Evolutionary conservation across 2,329 filamentous ascomycete species (phyloP).

Genomic region (Phymatotrichopsis omnivora): DNA sequence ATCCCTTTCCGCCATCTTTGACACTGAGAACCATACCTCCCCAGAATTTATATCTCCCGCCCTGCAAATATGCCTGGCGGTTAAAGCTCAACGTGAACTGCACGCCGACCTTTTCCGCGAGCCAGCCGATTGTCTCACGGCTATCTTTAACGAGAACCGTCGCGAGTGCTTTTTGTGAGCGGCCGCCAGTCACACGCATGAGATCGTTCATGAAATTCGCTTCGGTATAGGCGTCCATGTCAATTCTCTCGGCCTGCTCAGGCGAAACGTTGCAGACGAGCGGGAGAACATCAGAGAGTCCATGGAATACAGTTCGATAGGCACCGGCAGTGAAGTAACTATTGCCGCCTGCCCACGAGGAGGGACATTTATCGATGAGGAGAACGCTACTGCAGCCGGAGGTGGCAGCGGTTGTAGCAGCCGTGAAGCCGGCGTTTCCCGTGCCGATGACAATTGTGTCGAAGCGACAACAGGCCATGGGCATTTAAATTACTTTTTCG

Average conservation of each 20-base stretch:
- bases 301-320: constrained; percentile 48
- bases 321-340: constrained; percentile 56
- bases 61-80: constrained; percentile 54
- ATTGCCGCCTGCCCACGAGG: constrained; percentile 51
- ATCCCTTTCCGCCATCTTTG: constrained; percentile 49
- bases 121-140: constrained; percentile 45
- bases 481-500: no score
- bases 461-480: no score
- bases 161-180: constrained; percentile 44
- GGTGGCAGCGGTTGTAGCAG: constrained; percentile 48
- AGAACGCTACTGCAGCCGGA: constrained; percentile 40
- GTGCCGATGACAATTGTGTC: constrained; percentile 46
- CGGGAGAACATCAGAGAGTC: constrained; percentile 48
- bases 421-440: constrained; percentile 55
- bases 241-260: constrained; percentile 43
- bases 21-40: constrained; percentile 53
- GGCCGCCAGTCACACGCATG: constrained; percentile 45
- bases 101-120: constrained; percentile 45
- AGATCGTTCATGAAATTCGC: constrained; percentile 49
- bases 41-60: constrained; percentile 54
- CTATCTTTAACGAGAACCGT: constrained; percentile 44
- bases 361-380: constrained; percentile 51
- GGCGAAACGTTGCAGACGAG: constrained; percentile 50
- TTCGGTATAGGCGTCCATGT: constrained; percentile 48
- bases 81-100: constrained; percentile 53